Evolutionary conservation across 108 stramenopile species (phyloP), one percentile per base, ranked within the genome.

Genomic region (Nannochloropsis gaditana): DNA sequence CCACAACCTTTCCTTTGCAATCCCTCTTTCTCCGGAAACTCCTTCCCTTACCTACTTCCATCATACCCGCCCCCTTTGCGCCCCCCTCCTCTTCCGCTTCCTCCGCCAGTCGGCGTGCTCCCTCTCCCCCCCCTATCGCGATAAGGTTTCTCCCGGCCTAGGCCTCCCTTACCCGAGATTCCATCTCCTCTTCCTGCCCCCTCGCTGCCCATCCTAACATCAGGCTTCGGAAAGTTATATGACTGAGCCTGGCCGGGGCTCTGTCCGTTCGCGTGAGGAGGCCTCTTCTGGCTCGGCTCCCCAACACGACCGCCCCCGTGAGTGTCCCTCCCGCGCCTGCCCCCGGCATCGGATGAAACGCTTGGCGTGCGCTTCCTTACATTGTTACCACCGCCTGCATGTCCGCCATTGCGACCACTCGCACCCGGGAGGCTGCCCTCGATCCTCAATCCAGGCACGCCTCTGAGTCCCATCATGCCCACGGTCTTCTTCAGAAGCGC

Each of bases 391-490:
- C n/a, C 59, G 59, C 59, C 59, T 73, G 19, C 59, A 0, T n/a
- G 19, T 73, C 59, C 59, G 43, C 84, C 80, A 2, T 44, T 44
- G 9, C 79, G 79, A 1, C 80, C 79, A 5, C 85, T 45, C 41
- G 80, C 10, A 9, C 11, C 45, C 19, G 31, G 80, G 9, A 80
- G 79, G 21, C 79, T 45, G 9, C 45, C 43, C 80, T 86, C 82
- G n/a, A 86, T 21, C 45, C 45, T 45, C 42, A 86, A 45, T 10
- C 85, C 85, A 2, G 90, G 93, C 43, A 89, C 89, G 73, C 93
- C 94, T 83, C 92, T 92, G 42, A 95, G 84, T 19, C 93, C 93
- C 95, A 95, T 95, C 86, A 94, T 95, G 21, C 94, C 93, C 2
- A 94, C 89, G 3, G 94, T 94, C 81, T 87, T 94, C 79, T 92